These are phyloP conservation scores for Trametes versicolor DNA, from an alignment of 1,284 basidiomycete genomes.

Conservation along the genomic window DNA sequence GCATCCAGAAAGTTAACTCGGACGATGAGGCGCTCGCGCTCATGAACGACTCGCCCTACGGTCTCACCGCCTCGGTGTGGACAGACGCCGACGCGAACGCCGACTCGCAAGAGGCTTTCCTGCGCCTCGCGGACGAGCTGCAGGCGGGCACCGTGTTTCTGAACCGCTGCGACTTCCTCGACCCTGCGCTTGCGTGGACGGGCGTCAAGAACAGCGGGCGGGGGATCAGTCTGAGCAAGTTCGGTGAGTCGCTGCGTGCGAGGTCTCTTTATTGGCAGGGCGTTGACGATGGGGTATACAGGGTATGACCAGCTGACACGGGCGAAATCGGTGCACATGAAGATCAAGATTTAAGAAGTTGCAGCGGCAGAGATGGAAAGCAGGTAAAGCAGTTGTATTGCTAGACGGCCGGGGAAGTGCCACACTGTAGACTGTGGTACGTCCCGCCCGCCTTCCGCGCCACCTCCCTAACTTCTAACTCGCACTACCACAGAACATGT, in stretches of 20 bases:
- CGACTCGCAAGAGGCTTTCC: constrained; percentile 74
- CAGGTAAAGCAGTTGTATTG: neutral
- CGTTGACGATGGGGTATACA: constrained; percentile 39
- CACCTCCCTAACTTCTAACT: too few species aligned
- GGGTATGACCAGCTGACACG: constrained; percentile 84
- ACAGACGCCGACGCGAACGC: constrained; percentile 73
- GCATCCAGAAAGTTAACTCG: constrained; percentile 88
- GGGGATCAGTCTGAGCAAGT: constrained; percentile 89
- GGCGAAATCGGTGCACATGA: constrained; percentile 83
- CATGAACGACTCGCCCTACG: constrained; percentile 98
- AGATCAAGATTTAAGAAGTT: constrained; percentile 69
- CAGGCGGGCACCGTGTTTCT: constrained; percentile 93
- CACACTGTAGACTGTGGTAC: too few species aligned
- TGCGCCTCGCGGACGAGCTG: constrained; percentile 76
- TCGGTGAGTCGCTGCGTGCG: constrained; percentile 65
- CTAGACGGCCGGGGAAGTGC: neutral
- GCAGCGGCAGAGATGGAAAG: constrained; percentile 1
- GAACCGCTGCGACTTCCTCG: constrained; percentile 90
- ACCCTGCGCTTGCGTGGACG: constrained; percentile 93
- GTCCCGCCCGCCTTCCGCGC: too few species aligned
- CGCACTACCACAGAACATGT: too few species aligned
- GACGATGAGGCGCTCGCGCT: constrained; percentile 88
- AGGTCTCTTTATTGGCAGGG: neutral
- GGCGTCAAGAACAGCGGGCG: constrained; percentile 94
- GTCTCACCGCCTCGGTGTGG: constrained; percentile 94